Base-by-base conservation (phyloP, 768 basidiomycete genomes). In the Lactifluus hygrophoroides region DNA sequence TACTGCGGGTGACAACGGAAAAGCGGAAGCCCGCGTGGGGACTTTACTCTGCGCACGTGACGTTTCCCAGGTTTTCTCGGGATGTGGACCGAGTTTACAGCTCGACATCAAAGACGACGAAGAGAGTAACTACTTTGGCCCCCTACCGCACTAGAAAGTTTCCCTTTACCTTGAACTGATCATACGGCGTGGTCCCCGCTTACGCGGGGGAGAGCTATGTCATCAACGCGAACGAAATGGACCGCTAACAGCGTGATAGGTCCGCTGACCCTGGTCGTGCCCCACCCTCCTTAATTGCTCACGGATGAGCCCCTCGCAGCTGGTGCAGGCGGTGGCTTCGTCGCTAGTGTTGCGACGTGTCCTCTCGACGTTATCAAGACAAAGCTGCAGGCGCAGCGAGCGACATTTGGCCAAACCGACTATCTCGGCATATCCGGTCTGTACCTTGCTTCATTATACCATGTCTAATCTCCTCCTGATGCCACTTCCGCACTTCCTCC, bases 281-380 rank as follows among this genome's bases (percentile, higher is more conserved):
- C 35, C 53, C 25, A 46, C 32, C 35, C 53, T 25, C 42, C 51
- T 56, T 40, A 51, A 42, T 44, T 59, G 38, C 34, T 48, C 42
- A 53, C 16, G 50, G 30, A 7, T 47, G 40, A 25, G 14, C 49
- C 34, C 19, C 7, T 27, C 49, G 13, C 66, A 90, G 92, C 96
- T 69, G 96, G 96, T 56, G 95, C 95, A 37, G 93, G 93, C 30
- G 93, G 95, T 54, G 96, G 96, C 58, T 77, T 99, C 61, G 86
- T 93, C 64, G 88, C 92, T 51, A 90, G 88, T 72, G 77, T 98
- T 61, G 90, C 91, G 56, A 98, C 95, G 7, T 99, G 96, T 72
- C 96, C 96, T 11, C 79, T 99, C 49, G 96, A 99, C 72, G 95
- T 99, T 56, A 79, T 99, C 73, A 99, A 98, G 78, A 99, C 96